Base-by-base conservation (phyloP, 192 early-diverging fungal genomes). In the Gamsiella multidivaricata region DNA sequence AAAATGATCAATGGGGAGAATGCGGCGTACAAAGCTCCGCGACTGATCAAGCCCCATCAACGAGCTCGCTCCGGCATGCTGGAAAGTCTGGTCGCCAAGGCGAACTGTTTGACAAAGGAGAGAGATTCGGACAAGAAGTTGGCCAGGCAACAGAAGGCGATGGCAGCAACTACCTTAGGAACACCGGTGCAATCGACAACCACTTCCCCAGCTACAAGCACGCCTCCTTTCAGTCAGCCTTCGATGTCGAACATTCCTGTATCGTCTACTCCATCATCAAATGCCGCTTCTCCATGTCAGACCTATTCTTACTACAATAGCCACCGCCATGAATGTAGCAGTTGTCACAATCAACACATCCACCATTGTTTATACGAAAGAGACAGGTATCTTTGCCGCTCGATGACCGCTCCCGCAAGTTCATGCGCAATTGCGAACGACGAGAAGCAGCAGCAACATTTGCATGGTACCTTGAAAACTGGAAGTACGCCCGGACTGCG, bases 1-100 rank as follows among this genome's bases (percentile, higher is more conserved):
- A 71, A 75, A 79, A 83, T 88, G 71, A 76, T 88, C 36, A 88
- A 88, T 73, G 87, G 81, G 33, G 83, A 86, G 23, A 86, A 88
- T 64, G 83, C 87, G 3, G 87, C 84, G 3, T 80, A 83, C 39
- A 86, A 84, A 55, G 83, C 87, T 47, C 84, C 85, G 7, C 81
- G 84, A 45, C 66, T 88, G 55, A 70, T 81, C 17, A 64, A 65
- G 29, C 85, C 85, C 17, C 80, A 80, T 55, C 67, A 72, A 23
- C 51, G 87, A 49, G 85, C 87, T 31, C 73, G 87, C 3, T 82
- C 82, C 45, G 85, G 85, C 11, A 84, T 84, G 49, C 51, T 87
- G 54, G 69, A 69, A n/a, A 80, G 61, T 61, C 37, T 85, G 34
- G 83, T 85, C 1, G 70, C 81, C 31, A 79, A 79, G 34, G 83